A percentile compares a stretch with the other conserved stretches of the same genome.
These are phyloP conservation scores for Scheffersomyces titani DNA, from an alignment of 1,139 yeast genomes.

Conservation along the genomic window DNA sequence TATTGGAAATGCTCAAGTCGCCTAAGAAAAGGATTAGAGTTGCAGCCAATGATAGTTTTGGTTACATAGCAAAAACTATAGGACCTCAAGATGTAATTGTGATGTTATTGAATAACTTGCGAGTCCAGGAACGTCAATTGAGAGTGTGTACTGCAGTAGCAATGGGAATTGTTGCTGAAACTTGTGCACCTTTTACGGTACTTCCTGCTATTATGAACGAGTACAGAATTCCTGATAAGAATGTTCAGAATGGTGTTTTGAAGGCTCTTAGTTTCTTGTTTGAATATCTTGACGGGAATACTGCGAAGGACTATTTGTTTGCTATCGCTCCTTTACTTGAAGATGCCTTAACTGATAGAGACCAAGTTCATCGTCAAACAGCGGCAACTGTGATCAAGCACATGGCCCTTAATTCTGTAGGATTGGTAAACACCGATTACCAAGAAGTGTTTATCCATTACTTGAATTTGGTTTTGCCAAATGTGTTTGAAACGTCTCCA, in stretches of 20 bases:
- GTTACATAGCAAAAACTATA: constrained; percentile 85
- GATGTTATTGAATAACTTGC: constrained; percentile 76
- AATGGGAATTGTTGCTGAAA: constrained; percentile 93
- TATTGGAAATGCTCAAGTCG: constrained; percentile 86
- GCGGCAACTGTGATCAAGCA: constrained; percentile 89
- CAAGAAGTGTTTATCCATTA: constrained; percentile 63
- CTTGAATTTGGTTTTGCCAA: constrained; percentile 76
- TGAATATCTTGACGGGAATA: constrained; percentile 79
- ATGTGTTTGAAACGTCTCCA: constrained; percentile 89
- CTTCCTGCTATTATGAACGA: constrained; percentile 97
- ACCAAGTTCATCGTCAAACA: constrained; percentile 91
- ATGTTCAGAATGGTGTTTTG: constrained; percentile 93
- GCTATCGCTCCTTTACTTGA: constrained; percentile 80
- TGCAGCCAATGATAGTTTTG: constrained; percentile 91
- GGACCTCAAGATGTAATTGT: constrained; percentile 96
- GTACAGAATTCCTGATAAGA: constrained; percentile 87
- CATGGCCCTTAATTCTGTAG: constrained; percentile 77
- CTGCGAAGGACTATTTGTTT: constrained; percentile 81
- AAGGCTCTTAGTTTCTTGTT: constrained; percentile 92
- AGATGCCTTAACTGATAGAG: constrained; percentile 90
- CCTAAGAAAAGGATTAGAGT: constrained; percentile 76
- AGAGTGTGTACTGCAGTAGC: constrained; percentile 99
- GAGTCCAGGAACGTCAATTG: constrained; percentile 93
- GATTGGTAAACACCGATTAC: constrained; percentile 74
- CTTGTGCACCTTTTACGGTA: constrained; percentile 91